These are phyloP conservation scores for Nemania sp. DNA, from an alignment of 2,329 filamentous ascomycete genomes.

Conservation along the genomic window DNA sequence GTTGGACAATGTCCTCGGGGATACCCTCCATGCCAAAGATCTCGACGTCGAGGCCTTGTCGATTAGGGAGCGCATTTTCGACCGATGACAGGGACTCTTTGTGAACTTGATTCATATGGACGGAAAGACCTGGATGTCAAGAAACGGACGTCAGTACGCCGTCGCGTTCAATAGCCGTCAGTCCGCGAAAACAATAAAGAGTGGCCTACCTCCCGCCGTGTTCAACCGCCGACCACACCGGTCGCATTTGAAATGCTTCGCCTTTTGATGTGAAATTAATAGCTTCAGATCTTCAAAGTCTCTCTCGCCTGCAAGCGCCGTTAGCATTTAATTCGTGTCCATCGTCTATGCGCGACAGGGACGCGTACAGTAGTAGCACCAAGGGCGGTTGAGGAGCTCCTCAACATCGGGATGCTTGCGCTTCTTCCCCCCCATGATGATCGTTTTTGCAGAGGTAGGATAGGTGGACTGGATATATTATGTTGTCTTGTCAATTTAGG, in stretches of 20 bases:
- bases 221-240: conserved; percentile 86
- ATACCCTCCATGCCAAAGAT: conserved; percentile 99
- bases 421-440: conserved; percentile 85
- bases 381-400: conserved; percentile 83
- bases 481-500: not conserved
- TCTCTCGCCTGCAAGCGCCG: conserved; percentile 67
- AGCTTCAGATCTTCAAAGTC: conserved; percentile 98
- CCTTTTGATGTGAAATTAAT: conserved; percentile 94
- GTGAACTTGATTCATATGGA: conserved; percentile 98
- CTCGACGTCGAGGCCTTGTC: conserved; percentile 85
- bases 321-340: conserved; percentile 33
- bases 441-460: not conserved
- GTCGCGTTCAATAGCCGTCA: not conserved
- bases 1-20: conserved; percentile 79
- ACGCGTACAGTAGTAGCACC: conserved; percentile 91
- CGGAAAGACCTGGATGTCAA: conserved; percentile 71
- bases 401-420: conserved; percentile 83
- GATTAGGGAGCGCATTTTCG: conserved; percentile 88
- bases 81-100: conserved; percentile 88
- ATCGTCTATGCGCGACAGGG: not conserved
- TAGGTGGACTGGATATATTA: not conserved
- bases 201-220: conserved; percentile 81
- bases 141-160: conserved; percentile 3
- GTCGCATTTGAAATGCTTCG: conserved; percentile 99
- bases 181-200: not conserved